Conservation (phyloP, 441 rosid species). For the Bocquillonia castaneifolia region DNA sequence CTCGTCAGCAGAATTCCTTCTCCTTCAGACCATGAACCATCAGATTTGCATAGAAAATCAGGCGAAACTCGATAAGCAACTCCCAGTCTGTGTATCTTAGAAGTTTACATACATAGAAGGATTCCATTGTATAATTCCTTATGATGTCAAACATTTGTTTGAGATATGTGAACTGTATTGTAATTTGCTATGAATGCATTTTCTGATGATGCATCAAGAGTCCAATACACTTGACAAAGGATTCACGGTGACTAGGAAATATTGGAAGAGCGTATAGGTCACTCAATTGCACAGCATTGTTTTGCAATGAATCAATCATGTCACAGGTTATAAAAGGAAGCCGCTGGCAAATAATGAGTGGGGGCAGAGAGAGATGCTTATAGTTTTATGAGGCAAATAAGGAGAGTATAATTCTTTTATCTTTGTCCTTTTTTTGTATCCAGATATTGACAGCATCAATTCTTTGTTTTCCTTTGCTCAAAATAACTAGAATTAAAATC, state of each 20-base stretch:
- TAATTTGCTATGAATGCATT: background rate
- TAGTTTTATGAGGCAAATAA: background rate
- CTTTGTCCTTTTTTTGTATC: background rate
- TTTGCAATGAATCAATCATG: background rate
- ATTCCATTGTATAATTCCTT: background rate
- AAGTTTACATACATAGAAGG: background rate
- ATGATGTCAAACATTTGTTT: background rate
- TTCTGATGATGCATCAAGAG: background rate
- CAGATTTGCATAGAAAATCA: slow-evolving; percentile 27
- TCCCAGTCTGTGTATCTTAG: background rate
- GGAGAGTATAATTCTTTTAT: background rate
- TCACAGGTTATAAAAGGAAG: too few relatives aligned
- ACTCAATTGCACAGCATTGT: background rate
- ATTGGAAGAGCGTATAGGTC: background rate
- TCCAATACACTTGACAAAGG: too few relatives aligned
- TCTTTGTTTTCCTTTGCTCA: background rate
- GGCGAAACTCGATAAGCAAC: slow-evolving; percentile 16
- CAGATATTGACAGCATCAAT: background rate
- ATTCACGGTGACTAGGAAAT: background rate
- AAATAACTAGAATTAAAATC: background rate
- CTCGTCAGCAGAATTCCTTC: slow-evolving; percentile 68
- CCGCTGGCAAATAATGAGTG: too few relatives aligned
- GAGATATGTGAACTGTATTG: background rate
- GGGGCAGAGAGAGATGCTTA: too few relatives aligned
- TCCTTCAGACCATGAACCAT: slow-evolving; percentile 31